Conservation (phyloP, 169 alveolate species). For the Cystoisospora suis region DNA sequence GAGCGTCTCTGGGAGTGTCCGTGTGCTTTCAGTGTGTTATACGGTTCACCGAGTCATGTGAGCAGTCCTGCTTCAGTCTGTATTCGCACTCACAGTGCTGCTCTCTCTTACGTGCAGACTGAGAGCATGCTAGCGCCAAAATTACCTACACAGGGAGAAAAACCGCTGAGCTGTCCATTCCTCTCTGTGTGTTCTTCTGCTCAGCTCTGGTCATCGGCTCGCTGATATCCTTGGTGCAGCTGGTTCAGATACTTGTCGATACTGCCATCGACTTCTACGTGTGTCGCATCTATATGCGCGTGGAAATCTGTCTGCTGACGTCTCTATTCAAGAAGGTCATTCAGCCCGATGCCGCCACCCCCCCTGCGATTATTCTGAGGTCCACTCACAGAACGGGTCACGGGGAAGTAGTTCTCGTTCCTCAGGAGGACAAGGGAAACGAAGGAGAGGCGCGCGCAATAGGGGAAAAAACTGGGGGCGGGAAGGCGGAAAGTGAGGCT, state of each 20-base stretch:
- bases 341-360: background rate
- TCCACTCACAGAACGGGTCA: background rate
- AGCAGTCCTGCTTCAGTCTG: background rate
- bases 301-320: constrained; percentile 33
- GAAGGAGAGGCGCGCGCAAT: background rate
- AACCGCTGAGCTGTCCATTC: background rate
- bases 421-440: background rate
- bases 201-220: constrained; percentile 39
- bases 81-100: background rate
- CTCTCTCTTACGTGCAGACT: background rate
- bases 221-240: constrained; percentile 31
- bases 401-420: background rate
- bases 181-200: background rate
- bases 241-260: constrained; percentile 31
- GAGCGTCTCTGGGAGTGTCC: too few species aligned
- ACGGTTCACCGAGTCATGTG: too few species aligned
- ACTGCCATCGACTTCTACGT: constrained; percentile 44
- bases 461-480: background rate
- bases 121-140: background rate
- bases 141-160: background rate
- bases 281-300: constrained; percentile 41
- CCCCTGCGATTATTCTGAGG: constrained; percentile 16
- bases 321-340: constrained; percentile 39
- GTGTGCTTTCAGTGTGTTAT: too few species aligned
- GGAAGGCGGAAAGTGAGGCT: background rate